Conservation (phyloP, 768 basidiomycete species). For the Tubosaeta sp. region DNA sequence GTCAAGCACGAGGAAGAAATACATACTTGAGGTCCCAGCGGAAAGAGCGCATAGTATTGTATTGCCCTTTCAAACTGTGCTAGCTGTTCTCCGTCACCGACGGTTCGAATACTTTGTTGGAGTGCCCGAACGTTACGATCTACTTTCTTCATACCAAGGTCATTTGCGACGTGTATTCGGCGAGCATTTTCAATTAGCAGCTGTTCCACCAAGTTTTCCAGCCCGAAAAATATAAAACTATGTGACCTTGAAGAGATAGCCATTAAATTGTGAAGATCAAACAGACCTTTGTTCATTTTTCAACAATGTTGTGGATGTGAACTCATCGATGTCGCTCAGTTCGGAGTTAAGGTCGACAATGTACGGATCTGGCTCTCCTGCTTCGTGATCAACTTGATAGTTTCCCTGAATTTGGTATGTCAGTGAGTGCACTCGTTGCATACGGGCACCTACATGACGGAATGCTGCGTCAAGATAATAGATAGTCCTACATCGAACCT, state of each 20-base stretch:
- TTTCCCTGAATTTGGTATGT: constrained; percentile 56
- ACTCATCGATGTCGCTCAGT: constrained; percentile 71
- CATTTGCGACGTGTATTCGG: constrained; percentile 63
- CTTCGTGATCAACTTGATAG: constrained; percentile 77
- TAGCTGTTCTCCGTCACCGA: constrained; percentile 54
- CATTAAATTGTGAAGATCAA: background rate
- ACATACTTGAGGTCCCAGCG: constrained; percentile 66
- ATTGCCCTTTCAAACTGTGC: constrained; percentile 74
- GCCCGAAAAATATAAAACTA: constrained; percentile 85
- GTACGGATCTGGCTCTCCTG: constrained; percentile 87
- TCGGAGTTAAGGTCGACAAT: constrained; percentile 82
- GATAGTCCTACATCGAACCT: constrained; percentile 79
- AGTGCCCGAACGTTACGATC: constrained; percentile 84
- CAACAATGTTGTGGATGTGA: constrained; percentile 57
- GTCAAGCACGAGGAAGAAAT: background rate
- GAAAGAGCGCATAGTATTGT: constrained; percentile 79
- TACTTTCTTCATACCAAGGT: constrained; percentile 81
- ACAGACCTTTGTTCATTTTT: constrained; percentile 64
- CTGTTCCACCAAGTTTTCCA: constrained; percentile 82
- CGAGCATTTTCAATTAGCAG: constrained; percentile 73
- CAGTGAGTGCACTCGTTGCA: constrained; percentile 4
- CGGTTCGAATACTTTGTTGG: constrained; percentile 84
- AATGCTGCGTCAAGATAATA: constrained; percentile 79
- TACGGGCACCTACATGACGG: constrained; percentile 51
- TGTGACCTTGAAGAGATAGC: background rate